These are phyloP conservation scores for Otatea glauca DNA, from an alignment of 176 grass and related monocot genomes.

Conservation along the genomic window DNA sequence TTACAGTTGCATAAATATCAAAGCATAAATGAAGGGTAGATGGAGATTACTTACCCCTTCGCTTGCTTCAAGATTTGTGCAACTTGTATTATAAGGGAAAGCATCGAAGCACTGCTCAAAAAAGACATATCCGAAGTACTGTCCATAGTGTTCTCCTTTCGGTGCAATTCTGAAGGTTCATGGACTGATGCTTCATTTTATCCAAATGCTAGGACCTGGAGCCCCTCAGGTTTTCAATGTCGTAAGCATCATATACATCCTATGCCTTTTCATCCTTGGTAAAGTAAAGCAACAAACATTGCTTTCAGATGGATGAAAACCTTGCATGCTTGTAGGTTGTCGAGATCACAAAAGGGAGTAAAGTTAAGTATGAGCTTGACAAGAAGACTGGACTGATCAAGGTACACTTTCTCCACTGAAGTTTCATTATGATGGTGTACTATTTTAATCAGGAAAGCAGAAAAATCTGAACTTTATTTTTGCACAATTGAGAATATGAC, in stretches of 20 bases:
- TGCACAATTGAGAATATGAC: not conserved
- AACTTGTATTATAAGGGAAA: too few relatives aligned
- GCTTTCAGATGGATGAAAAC: constrained; percentile 6
- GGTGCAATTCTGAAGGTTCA: not conserved
- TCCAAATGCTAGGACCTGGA: constrained; percentile 57
- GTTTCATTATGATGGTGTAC: not conserved
- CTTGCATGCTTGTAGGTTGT: constrained; percentile 46
- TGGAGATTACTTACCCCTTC: too few relatives aligned
- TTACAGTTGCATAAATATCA: too few relatives aligned
- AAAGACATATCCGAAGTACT: not conserved
- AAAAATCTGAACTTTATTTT: not conserved
- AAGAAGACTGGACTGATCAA: constrained; percentile 62
- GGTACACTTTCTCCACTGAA: constrained; percentile 17
- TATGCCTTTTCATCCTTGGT: constrained; percentile 25
- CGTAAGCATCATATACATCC: constrained; percentile 57
- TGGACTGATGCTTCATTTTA: not conserved
- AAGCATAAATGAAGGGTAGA: too few relatives aligned
- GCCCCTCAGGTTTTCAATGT: constrained; percentile 81
- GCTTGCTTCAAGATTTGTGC: too few relatives aligned
- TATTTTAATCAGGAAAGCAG: not conserved
- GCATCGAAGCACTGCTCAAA: too few relatives aligned
- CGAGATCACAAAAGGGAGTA: constrained; percentile 58
- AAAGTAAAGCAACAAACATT: not conserved
- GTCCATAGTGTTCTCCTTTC: not conserved
- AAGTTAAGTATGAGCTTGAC: constrained; percentile 58